phyloP scores from a whole-genome alignment of 495 filamentous ascomycete genomes.

The Xeromyces bisporus region DNA sequence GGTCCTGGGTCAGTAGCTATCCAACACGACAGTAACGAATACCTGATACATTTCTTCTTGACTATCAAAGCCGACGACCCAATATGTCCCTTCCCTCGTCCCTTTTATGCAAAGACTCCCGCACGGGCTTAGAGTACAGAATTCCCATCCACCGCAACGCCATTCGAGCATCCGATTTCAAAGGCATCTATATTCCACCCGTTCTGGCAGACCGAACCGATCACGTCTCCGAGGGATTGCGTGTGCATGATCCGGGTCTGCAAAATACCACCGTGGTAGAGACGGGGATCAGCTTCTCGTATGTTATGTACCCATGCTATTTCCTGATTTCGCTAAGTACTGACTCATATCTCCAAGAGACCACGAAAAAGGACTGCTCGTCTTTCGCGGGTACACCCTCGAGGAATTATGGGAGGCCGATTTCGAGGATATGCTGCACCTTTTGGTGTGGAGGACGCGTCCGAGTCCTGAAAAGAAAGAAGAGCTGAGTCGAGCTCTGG shows the following conservation, averaged over 20 bases:
- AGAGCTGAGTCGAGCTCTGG: conserved; percentile 10
- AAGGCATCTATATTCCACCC: conserved; percentile 21
- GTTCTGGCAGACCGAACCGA: conserved; percentile 8
- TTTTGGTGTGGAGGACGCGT: conserved; percentile 17
- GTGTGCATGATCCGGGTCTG: conserved; percentile 36
- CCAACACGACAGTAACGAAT: too few relatives aligned
- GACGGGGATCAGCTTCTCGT: conserved; percentile 36
- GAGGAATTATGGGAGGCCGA: conserved; percentile 20
- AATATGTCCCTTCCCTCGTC: too few relatives aligned
- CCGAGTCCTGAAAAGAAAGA: conserved; percentile 11
- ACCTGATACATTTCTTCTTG: too few relatives aligned
- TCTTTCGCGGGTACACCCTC: conserved; percentile 18
- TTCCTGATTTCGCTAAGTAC: not conserved
- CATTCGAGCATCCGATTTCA: conserved; percentile 30
- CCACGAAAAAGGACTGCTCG: conserved; percentile 12
- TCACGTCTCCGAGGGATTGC: conserved; percentile 20
- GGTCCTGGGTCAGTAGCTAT: too few relatives aligned
- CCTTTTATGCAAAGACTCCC: conserved; percentile 29
- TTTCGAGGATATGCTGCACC: conserved; percentile 23
- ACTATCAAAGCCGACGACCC: too few relatives aligned
- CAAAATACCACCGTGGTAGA: conserved; percentile 36
- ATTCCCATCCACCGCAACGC: conserved; percentile 35
- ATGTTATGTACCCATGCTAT: conserved; percentile 6
- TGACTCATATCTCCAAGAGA: too few relatives aligned
- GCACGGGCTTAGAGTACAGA: conserved; percentile 30